Conservation (phyloP, 148 eudicot genomes). For the Amaranthus palmeri region DNA sequence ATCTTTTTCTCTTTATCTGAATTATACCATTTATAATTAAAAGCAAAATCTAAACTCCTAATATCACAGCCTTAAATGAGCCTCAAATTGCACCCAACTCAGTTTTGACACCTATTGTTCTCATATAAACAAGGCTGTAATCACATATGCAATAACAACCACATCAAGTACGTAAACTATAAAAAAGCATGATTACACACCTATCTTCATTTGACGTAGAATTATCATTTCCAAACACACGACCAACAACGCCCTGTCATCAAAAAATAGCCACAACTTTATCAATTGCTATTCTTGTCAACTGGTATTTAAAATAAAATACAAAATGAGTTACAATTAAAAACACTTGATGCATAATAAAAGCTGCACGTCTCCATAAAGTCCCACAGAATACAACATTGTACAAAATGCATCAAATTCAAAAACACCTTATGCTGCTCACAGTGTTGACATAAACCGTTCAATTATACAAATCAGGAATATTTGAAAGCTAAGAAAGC, state of each 20-base stretch:
- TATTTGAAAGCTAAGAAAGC: too few relatives aligned
- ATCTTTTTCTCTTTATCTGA: too few relatives aligned
- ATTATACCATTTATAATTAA: too few relatives aligned
- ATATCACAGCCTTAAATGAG: neutral
- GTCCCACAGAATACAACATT: neutral
- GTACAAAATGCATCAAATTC: neutral
- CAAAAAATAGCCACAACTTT: constrained; percentile 15
- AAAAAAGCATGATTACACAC: constrained; percentile 26
- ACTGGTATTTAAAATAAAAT: neutral
- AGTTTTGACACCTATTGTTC: neutral
- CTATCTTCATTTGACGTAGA: constrained; percentile 80
- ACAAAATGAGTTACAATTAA: neutral
- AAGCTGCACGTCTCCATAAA: neutral
- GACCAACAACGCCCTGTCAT: constrained; percentile 84
- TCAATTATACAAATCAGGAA: too few relatives aligned
- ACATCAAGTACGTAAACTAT: neutral
- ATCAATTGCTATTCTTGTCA: neutral
- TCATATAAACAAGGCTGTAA: neutral
- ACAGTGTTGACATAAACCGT: neutral
- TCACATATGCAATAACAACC: neutral
- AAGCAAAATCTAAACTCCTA: too few relatives aligned
- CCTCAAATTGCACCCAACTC: neutral
- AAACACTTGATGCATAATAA: neutral
- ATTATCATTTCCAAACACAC: constrained; percentile 82
- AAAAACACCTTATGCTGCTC: neutral